Evolutionary conservation across 2,329 filamentous ascomycete species (phyloP).

Genomic region (Teratosphaeria epicoccoides): DNA sequence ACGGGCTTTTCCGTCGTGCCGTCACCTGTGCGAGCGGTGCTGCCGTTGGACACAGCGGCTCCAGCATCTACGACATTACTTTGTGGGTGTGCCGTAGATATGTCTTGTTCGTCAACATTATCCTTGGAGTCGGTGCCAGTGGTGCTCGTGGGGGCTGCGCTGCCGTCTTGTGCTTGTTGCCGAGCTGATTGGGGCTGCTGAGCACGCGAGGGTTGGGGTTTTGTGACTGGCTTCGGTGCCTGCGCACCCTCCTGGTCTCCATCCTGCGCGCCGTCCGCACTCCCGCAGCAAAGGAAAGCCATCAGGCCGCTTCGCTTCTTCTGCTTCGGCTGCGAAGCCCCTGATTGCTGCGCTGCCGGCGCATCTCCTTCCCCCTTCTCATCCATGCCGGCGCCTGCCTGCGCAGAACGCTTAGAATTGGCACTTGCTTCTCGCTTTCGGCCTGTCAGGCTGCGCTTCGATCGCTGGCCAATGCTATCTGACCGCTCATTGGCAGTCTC

Average conservation of each 20-base stretch:
- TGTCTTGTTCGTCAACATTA: conserved; percentile 34
- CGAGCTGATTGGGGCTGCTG: conserved; percentile 39
- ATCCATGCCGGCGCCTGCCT: conserved; percentile 23
- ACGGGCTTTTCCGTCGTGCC: conserved; percentile 11
- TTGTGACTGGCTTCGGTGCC: conserved; percentile 32
- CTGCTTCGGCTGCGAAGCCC: conserved; percentile 25
- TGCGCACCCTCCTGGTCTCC: conserved; percentile 43
- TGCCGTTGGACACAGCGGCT: conserved; percentile 4
- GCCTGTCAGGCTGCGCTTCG: conserved; percentile 37
- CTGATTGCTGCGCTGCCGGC: conserved; percentile 22
- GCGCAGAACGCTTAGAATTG: conserved; percentile 36
- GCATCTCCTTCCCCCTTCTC: conserved; percentile 31
- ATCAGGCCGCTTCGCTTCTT: conserved; percentile 35
- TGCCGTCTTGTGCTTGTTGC: conserved; percentile 31
- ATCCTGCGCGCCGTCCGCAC: conserved; percentile 50
- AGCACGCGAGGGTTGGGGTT: conserved; percentile 26
- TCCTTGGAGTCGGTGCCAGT: conserved; percentile 32
- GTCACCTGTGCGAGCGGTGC: conserved; percentile 11
- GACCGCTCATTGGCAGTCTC: conserved; percentile 33
- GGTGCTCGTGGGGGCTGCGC: conserved; percentile 33
- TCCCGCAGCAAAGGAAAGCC: conserved; percentile 55
- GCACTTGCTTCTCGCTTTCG: conserved; percentile 36
- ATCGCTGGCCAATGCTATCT: conserved; percentile 35
- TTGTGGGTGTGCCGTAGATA: conserved; percentile 6
- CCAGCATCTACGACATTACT: not conserved